These are phyloP conservation scores for Penicillium paradoxum DNA, from an alignment of 495 filamentous ascomycete genomes.

Conservation along the genomic window DNA sequence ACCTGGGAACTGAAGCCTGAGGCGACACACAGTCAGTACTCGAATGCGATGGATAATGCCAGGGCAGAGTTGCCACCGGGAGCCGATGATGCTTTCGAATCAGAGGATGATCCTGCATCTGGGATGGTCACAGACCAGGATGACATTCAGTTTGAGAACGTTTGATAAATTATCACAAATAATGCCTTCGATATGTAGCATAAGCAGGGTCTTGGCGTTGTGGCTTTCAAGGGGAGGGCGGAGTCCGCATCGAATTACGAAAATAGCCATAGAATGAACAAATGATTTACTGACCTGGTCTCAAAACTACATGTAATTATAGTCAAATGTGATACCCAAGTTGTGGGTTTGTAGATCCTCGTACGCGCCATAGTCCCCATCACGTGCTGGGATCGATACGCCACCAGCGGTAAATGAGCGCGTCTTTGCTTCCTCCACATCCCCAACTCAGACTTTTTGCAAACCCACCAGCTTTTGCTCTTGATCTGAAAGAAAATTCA, in stretches of 20 bases:
- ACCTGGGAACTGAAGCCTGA: constrained; percentile 78
- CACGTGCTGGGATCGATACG: background rate
- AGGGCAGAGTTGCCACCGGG: constrained; percentile 48
- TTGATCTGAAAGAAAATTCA: background rate
- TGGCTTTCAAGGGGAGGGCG: background rate
- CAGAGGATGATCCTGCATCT: constrained; percentile 41
- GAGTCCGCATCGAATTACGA: background rate
- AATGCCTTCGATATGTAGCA: constrained; percentile 19
- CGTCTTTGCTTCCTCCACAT: constrained; percentile 3
- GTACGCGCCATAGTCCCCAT: background rate
- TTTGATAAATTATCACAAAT: constrained; percentile 25
- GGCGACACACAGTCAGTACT: constrained; percentile 54
- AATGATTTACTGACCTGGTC: background rate
- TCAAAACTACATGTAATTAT: background rate
- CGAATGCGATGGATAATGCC: constrained; percentile 32
- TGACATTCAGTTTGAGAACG: constrained; percentile 72
- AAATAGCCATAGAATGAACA: constrained; percentile 5
- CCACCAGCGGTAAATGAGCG: background rate
- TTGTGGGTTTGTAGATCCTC: background rate
- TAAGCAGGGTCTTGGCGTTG: constrained; percentile 24
- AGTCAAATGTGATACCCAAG: background rate
- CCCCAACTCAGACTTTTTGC: background rate
- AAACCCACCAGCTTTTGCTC: background rate
- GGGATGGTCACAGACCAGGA: constrained; percentile 58
- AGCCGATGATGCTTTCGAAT: constrained; percentile 36